phyloP scores from a whole-genome alignment of 768 basidiomycete genomes.

The Russula olivacea region DNA sequence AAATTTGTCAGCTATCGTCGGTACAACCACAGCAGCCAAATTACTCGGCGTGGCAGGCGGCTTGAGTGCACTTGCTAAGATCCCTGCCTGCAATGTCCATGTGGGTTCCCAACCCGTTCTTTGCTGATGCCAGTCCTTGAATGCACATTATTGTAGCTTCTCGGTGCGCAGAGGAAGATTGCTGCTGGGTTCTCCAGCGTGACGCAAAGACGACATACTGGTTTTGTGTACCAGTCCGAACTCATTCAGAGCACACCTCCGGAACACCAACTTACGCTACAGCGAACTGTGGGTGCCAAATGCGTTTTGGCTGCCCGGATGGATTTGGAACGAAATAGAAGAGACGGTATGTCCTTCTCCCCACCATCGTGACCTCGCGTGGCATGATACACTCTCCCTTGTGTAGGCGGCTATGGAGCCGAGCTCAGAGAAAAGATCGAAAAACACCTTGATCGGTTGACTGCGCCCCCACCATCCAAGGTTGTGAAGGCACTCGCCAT shows the following conservation, averaged over 20 bases:
- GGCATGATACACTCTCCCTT: background rate
- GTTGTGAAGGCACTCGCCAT: slow-evolving; percentile 89
- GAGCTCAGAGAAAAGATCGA: slow-evolving; percentile 83
- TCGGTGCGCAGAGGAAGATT: slow-evolving; percentile 92
- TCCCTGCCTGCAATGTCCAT: slow-evolving; percentile 93
- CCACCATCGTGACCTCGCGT: background rate
- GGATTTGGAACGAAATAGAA: slow-evolving; percentile 79
- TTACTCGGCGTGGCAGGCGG: slow-evolving; percentile 96
- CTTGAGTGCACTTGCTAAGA: slow-evolving; percentile 81
- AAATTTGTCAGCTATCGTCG: slow-evolving; percentile 97
- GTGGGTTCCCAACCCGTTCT: slow-evolving; percentile 41
- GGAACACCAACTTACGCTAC: slow-evolving; percentile 87
- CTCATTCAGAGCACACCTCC: slow-evolving; percentile 78
- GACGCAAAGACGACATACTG: slow-evolving; percentile 86
- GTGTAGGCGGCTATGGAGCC: slow-evolving; percentile 70
- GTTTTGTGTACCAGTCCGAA: slow-evolving; percentile 94
- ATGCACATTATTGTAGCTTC: slow-evolving; percentile 47
- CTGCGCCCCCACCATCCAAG: slow-evolving; percentile 92
- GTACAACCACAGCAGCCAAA: slow-evolving; percentile 98
- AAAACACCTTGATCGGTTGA: slow-evolving; percentile 83
- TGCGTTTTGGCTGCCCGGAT: slow-evolving; percentile 84
- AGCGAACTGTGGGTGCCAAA: slow-evolving; percentile 92
- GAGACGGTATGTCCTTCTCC: slow-evolving; percentile 59
- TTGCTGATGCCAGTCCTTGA: too few relatives aligned
- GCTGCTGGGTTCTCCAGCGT: slow-evolving; percentile 85